Percentiles rank a stretch among this genome's conserved stretches.
phyloP scores from a whole-genome alignment of 352 stramenopile species.

The Pythium myriotylum region DNA sequence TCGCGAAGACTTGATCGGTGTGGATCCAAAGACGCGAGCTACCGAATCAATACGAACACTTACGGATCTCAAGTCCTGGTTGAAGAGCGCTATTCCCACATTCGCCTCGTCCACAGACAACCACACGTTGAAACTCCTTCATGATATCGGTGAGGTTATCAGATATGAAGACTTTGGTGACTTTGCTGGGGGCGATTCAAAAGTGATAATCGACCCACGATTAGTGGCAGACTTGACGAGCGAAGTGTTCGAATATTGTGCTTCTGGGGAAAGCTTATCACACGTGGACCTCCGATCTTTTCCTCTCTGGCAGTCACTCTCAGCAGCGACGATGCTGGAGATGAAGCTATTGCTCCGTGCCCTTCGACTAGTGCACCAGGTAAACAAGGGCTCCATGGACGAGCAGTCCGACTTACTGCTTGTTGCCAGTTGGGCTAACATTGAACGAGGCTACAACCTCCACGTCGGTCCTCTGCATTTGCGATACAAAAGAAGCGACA shows the following conservation, averaged over 20 bases:
- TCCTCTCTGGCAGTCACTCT: not conserved
- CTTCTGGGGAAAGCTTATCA: not conserved
- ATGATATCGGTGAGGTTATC: not conserved
- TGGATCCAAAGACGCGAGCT: no score
- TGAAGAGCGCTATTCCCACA: not conserved
- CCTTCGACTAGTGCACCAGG: constrained; percentile 7
- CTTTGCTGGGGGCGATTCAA: not conserved
- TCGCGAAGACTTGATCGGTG: no score
- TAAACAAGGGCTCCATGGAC: not conserved
- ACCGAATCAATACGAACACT: no score
- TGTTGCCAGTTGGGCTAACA: not conserved
- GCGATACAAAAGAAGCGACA: not conserved
- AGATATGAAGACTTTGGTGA: constrained; percentile 1
- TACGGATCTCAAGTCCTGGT: not conserved
- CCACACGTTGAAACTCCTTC: not conserved
- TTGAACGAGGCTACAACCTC: not conserved
- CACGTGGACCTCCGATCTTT: not conserved
- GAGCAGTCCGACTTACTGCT: constrained; percentile 2
- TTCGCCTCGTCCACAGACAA: not conserved
- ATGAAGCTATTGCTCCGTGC: constrained; percentile 8
- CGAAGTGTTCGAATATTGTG: constrained; percentile 2
- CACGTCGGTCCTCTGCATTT: constrained; percentile 1
- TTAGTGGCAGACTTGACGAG: constrained; percentile 3
- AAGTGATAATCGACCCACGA: constrained; percentile 1
- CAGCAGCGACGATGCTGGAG: not conserved